Percentiles rank a stretch among this genome's conserved stretches.
Evolutionary conservation across 441 rosid genomes (phyloP).

Genomic region (Populus hybrid): DNA sequence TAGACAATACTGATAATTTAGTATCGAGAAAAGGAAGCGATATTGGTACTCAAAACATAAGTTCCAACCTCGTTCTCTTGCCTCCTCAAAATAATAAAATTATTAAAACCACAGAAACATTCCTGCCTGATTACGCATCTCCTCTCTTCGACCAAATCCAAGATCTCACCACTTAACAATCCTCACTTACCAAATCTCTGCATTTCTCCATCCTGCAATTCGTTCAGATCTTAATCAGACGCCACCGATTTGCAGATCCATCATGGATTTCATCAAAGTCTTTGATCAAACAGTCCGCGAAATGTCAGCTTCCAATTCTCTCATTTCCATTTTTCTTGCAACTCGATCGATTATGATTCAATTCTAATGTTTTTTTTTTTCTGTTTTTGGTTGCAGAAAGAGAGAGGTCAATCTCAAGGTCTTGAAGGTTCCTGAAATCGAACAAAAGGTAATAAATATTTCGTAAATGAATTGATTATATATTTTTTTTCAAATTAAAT

Average conservation of each 20-base stretch:
- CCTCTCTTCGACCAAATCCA: not conserved
- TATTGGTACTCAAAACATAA: not conserved
- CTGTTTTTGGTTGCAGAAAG: conserved; percentile 50
- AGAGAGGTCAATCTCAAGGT: conserved; percentile 99
- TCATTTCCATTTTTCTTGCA: not conserved
- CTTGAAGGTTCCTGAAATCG: conserved; percentile 95
- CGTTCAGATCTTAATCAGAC: not conserved
- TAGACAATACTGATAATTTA: too few relatives aligned
- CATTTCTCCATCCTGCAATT: not conserved
- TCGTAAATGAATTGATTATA: not conserved
- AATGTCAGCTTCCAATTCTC: conserved; percentile 51
- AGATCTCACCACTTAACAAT: not conserved
- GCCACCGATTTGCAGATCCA: conserved; percentile 30
- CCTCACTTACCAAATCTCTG: not conserved
- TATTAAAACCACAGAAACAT: not conserved
- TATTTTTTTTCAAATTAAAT: not conserved
- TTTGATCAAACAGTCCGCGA: conserved; percentile 97
- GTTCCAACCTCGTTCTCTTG: not conserved
- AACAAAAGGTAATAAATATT: conserved; percentile 70
- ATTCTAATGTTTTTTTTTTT: not conserved
- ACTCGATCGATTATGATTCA: not conserved
- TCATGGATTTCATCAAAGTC: conserved; percentile 98
- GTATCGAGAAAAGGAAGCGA: not conserved
- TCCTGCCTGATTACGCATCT: not conserved
- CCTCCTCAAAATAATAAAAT: not conserved